Base-by-base conservation (phyloP, 2,329 filamentous ascomycete genomes). In the Tolypocladium tundrense region DNA sequence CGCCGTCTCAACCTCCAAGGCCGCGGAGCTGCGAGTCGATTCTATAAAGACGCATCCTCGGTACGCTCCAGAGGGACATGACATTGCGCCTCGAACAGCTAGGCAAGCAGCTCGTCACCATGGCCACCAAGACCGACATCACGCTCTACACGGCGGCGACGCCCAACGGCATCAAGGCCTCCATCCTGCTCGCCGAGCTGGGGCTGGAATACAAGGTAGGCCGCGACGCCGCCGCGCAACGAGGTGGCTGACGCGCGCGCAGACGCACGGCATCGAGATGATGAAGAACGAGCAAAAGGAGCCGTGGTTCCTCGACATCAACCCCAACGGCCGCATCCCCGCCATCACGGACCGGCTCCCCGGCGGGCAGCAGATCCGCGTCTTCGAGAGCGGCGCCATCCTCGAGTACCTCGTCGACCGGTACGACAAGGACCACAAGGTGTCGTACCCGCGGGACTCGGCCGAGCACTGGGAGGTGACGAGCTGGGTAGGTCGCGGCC, bases 301-400 rank as follows among this genome's bases (percentile, higher is more conserved):
- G 71, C 84, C 83, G 19, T 95, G 90, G 90, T 97, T 93, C 74
- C 81, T 95, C 35, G 85, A 86, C 56, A 95, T 96, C 75, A 96
- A 96, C 74, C 91, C 91, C 62, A 96, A 96, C 71, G 91, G 91
- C 62, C 88, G 91, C 64, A 96, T 96, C 66, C 92, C 91, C 4
- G 91, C 91, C 58, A 67, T 96, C 55, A 94, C 89, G 9, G 91
- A 96, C 73, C 88, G 79, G 8, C 87, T 89, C 70, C 77, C 78
- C 6, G 86, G 94, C 70, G 89, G 90, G 64, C 77, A 88, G 70
- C 76, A 78, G 40, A 90, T 96, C 69, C 80, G 82, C 58, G 71
- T 96, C 21, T 96, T 95, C 68, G 91, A 96, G 74, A 89, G 85
- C 62, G 91, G 90, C 58, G 84, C 87, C 62, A 94, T 96, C 69